Conservation (phyloP, 176 grass and related monocot species). For the Areca catechu region DNA sequence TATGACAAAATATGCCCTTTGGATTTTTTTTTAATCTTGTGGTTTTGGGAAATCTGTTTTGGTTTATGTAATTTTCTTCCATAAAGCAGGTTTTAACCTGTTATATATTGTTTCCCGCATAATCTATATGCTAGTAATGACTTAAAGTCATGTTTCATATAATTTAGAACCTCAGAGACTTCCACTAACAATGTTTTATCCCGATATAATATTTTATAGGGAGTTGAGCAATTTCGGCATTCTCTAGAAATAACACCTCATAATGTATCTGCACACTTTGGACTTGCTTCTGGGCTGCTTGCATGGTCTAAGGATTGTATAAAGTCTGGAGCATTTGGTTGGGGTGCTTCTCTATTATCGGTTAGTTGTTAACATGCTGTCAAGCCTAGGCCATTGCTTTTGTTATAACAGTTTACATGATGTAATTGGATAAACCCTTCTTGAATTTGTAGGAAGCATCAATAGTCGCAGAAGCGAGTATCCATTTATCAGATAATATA, state of each 20-base stretch:
- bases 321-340: slow-evolving; percentile 66
- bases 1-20: too few relatives aligned
- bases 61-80: too few relatives aligned
- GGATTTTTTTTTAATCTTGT: too few relatives aligned
- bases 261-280: slow-evolving; percentile 76
- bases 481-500: slow-evolving; percentile 55
- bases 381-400: too few relatives aligned
- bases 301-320: slow-evolving; percentile 67
- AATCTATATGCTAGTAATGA: too few relatives aligned
- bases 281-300: slow-evolving; percentile 82
- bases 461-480: slow-evolving; percentile 54
- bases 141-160: too few relatives aligned
- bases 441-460: slow-evolving; percentile 62
- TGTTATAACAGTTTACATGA: too few relatives aligned
- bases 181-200: slow-evolving; percentile 7
- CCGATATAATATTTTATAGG: slow-evolving; percentile 30
- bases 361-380: slow-evolving; percentile 13
- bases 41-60: too few relatives aligned
- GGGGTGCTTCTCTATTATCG: slow-evolving; percentile 74
- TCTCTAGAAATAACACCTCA: slow-evolving; percentile 66
- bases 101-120: too few relatives aligned
- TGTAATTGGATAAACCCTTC: too few relatives aligned
- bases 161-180: too few relatives aligned
- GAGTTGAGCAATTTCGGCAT: slow-evolving; percentile 71
- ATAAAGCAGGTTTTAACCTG: too few relatives aligned